Base-by-base conservation (phyloP, 2,329 filamentous ascomycete species). In the Fusarium algeriense region DNA sequence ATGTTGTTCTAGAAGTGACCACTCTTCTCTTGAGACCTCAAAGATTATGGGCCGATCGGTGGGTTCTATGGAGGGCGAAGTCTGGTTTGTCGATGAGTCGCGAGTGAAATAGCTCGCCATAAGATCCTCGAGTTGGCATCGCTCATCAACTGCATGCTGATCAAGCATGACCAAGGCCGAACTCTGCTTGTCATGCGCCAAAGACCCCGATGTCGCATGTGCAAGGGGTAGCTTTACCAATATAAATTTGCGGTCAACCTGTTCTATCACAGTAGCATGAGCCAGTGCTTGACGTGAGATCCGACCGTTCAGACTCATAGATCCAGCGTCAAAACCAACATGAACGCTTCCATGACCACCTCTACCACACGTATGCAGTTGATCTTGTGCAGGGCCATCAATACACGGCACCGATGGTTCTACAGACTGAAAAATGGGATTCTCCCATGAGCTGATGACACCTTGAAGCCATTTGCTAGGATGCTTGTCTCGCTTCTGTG, bases 61-160 rank as follows among this genome's bases (percentile, higher is more conserved):
- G 0, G 62, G 14, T 20, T 85, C 81, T 0, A 81, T 80, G 11
- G 74, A 67, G 2, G 80, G 79, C 23, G 62, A 65, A 3, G 73
- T 19, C 4, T 52, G 26, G 7, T 57, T 64, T 2, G 50, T 61
- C 2, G 34, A 41, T 0, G 20, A 30, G 7, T 67, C 66, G n/a
- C 8, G 41, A 6, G 53, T 48, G 68, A 90, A 89, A 60, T 89
- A 90, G 9, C 71, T 72, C 1, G 74, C 73, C 78, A 97, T 89
- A 2, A 99, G 84, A 0, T 80, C 78, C 78, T 99, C 96, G 2
- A 98, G 87, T 3, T 91, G 90, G 69, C 92, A 90, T 48, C 96
- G 88, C 82, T 99, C 96, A 78, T 98, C 95, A 6, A 95, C 96
- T 2, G 96, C 96, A 78, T 99, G 96, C 77, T 99, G 96, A 76